Evolutionary conservation across 768 basidiomycete species (phyloP).

Genomic region (Boletus pseudo-olivaceus): DNA sequence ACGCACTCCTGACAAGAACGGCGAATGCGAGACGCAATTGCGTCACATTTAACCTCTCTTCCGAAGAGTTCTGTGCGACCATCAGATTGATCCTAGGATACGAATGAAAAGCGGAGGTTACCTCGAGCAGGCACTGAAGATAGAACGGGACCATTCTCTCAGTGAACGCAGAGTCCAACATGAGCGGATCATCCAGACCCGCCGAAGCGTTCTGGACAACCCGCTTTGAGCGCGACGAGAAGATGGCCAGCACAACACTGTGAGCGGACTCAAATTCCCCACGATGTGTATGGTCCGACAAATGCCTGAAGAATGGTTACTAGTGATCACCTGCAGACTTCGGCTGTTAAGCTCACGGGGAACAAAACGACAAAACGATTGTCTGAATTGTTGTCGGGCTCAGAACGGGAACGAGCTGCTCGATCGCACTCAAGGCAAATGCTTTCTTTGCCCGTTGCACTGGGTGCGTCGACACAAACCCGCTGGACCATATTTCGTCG

Average conservation of each 20-base stretch:
- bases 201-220: slow-evolving; percentile 10
- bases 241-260: slow-evolving; percentile 74
- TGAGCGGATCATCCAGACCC: slow-evolving; percentile 4
- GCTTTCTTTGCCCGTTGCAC: slow-evolving; percentile 42
- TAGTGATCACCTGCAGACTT: neutral
- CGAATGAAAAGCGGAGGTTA: slow-evolving; percentile 29
- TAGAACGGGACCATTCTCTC: slow-evolving; percentile 73
- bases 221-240: slow-evolving; percentile 55
- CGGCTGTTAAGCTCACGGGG: slow-evolving; percentile 50
- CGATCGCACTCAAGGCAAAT: slow-evolving; percentile 69
- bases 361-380: slow-evolving; percentile 56
- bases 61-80: slow-evolving; percentile 52
- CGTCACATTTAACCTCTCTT: slow-evolving; percentile 54
- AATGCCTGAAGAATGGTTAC: slow-evolving; percentile 42
- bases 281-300: slow-evolving; percentile 54
- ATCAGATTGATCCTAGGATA: neutral
- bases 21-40: slow-evolving; percentile 76
- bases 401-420: slow-evolving; percentile 70
- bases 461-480: slow-evolving; percentile 22
- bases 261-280: slow-evolving; percentile 87
- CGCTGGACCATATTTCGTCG: slow-evolving; percentile 26
- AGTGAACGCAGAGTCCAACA: slow-evolving; percentile 38
- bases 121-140: slow-evolving; percentile 65
- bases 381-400: slow-evolving; percentile 49
- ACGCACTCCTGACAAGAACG: slow-evolving; percentile 63